These are phyloP conservation scores for Apiospora phragmitis DNA, from an alignment of 2,329 filamentous ascomycete species.

Conservation along the genomic window DNA sequence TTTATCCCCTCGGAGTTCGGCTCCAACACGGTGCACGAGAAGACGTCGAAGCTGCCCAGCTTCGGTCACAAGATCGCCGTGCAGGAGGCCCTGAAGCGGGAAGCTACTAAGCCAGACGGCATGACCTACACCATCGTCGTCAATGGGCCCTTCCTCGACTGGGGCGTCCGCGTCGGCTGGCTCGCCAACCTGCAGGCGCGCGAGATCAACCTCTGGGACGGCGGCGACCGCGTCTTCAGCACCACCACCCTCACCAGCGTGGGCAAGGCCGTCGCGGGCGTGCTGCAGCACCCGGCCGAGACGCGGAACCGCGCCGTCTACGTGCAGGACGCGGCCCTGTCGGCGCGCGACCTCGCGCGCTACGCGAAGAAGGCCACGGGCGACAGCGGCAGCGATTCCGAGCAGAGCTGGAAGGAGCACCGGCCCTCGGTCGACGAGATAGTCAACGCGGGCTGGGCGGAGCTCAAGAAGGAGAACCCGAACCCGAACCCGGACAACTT, in stretches of 20 bases:
- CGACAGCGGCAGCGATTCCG: conserved; percentile 10
- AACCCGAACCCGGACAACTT: conserved; percentile 8
- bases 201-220: conserved; percentile 44
- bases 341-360: conserved; percentile 49
- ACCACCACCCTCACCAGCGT: conserved; percentile 45
- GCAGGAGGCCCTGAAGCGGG: conserved; percentile 16
- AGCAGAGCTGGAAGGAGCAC: not conserved
- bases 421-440: not conserved
- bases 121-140: conserved; percentile 35
- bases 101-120: not conserved
- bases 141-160: conserved; percentile 34
- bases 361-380: conserved; percentile 15
- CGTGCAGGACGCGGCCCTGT: conserved; percentile 49
- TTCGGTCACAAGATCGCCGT: conserved; percentile 18
- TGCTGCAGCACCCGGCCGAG: conserved; percentile 41
- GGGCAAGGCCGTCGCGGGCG: conserved; percentile 43
- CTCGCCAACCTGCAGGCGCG: conserved; percentile 10
- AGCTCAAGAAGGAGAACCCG: conserved; percentile 10
- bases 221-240: conserved; percentile 44
- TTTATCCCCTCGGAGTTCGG: conserved; percentile 62
- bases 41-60: conserved; percentile 18
- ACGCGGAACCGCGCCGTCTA: conserved; percentile 54
- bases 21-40: conserved; percentile 29
- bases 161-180: conserved; percentile 12
- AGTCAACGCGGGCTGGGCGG: not conserved